These are phyloP conservation scores for Sporormia fimetaria DNA, from an alignment of 495 filamentous ascomycete species.

Conservation along the genomic window DNA sequence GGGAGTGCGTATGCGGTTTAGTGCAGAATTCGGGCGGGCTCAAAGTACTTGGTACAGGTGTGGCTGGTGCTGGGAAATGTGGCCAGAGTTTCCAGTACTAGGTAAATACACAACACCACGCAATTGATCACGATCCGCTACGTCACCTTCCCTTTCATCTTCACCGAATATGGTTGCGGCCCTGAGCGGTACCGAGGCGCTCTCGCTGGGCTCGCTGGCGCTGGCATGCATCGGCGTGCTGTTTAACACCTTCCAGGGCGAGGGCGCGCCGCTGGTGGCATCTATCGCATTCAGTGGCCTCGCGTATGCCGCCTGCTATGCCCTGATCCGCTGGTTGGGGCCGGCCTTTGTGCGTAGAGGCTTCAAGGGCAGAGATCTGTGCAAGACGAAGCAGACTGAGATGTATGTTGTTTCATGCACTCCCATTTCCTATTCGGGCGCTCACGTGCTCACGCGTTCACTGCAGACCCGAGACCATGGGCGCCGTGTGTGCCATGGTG, in stretches of 20 bases:
- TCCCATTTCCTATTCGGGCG: neutral
- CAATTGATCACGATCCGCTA: too few species aligned
- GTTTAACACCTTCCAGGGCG: conserved; percentile 66
- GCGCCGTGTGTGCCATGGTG: conserved; percentile 84
- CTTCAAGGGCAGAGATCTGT: conserved; percentile 82
- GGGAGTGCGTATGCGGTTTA: too few species aligned
- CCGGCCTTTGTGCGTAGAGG: conserved; percentile 79
- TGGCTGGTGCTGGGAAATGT: too few species aligned
- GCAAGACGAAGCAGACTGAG: conserved; percentile 61
- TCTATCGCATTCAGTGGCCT: conserved; percentile 78
- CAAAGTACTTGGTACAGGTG: neutral
- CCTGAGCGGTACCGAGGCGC: conserved; percentile 57
- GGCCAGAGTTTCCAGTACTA: too few species aligned
- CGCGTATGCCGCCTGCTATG: conserved; percentile 67
- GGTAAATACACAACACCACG: too few species aligned
- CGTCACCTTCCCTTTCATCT: neutral
- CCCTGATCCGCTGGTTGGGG: conserved; percentile 90
- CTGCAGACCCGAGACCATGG: conserved; percentile 88
- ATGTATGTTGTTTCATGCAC: conserved; percentile 44
- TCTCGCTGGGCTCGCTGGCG: conserved; percentile 57
- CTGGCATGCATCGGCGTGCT: conserved; percentile 62
- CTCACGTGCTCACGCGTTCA: conserved; percentile 12
- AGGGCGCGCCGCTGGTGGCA: conserved; percentile 76
- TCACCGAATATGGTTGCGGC: conserved; percentile 14
- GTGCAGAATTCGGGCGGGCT: neutral